These are phyloP conservation scores for Bacidia gigantensis DNA, from an alignment of 495 filamentous ascomycete genomes.

Conservation along the genomic window DNA sequence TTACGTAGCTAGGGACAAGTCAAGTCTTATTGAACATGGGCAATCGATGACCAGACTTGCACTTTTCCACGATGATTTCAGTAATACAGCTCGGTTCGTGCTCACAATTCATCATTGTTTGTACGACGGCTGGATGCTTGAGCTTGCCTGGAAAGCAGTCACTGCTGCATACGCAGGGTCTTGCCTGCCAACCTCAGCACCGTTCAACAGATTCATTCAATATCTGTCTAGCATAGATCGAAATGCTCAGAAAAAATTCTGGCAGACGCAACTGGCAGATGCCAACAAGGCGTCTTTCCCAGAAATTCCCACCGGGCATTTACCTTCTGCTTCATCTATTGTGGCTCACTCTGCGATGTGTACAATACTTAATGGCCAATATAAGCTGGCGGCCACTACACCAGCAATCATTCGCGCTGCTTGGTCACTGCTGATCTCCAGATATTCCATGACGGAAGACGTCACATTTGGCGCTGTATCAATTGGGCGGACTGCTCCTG, in stretches of 20 bases:
- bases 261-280: background rate
- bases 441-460: conserved; percentile 22
- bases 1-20: conserved; percentile 9
- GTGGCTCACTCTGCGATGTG: background rate
- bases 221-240: background rate
- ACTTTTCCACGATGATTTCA: conserved; percentile 16
- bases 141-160: too few species aligned
- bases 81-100: background rate
- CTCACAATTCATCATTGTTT: too few species aligned
- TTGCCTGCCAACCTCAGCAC: too few species aligned
- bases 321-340: background rate
- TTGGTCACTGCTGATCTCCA: conserved; percentile 26
- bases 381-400: conserved; percentile 1
- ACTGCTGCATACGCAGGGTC: too few species aligned
- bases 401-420: conserved; percentile 19
- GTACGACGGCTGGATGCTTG: too few species aligned
- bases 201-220: conserved; percentile 1
- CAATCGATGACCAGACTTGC: conserved; percentile 32
- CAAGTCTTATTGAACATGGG: conserved; percentile 22
- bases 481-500: conserved; percentile 25
- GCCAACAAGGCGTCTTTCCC: background rate
- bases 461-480: conserved; percentile 26
- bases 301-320: background rate
- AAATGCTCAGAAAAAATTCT: background rate
- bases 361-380: background rate